Evolutionary conservation across 805 yeast genomes (phyloP).

Genomic region (Zygotorulaspora danielsina): DNA sequence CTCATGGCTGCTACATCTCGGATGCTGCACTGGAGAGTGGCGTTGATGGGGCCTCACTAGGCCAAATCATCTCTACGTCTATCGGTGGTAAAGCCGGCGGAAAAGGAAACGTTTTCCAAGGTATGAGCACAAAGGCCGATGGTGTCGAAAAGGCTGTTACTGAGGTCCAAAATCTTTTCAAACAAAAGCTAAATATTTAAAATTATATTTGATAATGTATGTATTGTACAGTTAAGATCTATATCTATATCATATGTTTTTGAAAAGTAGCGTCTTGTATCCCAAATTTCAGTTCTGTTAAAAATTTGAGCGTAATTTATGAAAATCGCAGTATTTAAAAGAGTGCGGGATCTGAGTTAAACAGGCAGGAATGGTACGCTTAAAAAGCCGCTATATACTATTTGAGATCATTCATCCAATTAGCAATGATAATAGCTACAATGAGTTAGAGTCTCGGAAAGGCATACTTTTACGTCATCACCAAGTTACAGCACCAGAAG

Average conservation of each 20-base stretch:
- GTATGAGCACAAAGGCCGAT: constrained; percentile 82
- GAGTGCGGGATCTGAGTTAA: too few relatives aligned
- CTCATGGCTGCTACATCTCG: constrained; percentile 90
- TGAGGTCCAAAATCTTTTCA: constrained; percentile 58
- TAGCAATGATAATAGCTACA: constrained; percentile 17
- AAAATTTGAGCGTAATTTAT: too few relatives aligned
- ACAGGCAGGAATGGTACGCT: constrained; percentile 79
- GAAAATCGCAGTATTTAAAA: too few relatives aligned
- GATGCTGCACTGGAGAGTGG: constrained; percentile 65
- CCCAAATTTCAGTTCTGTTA: too few relatives aligned
- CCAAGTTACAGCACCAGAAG: constrained; percentile 44
- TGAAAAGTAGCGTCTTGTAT: too few relatives aligned
- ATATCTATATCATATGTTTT: too few relatives aligned
- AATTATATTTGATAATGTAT: neutral
- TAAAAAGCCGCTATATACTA: constrained; percentile 77
- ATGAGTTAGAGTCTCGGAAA: constrained; percentile 4
- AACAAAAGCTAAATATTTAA: constrained; percentile 47
- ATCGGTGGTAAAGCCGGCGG: constrained; percentile 99
- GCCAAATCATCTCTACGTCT: constrained; percentile 59
- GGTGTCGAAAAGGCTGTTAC: constrained; percentile 71
- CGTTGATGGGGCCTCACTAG: constrained; percentile 71
- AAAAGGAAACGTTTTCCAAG: constrained; percentile 93
- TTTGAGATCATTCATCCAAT: constrained; percentile 76
- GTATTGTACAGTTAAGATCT: constrained; percentile 3
- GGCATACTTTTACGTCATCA: constrained; percentile 44